A percentile compares a stretch with the other conserved stretches of the same genome.
phyloP scores from a whole-genome alignment of 768 basidiomycete genomes.

The Pleurotus platypus region DNA sequence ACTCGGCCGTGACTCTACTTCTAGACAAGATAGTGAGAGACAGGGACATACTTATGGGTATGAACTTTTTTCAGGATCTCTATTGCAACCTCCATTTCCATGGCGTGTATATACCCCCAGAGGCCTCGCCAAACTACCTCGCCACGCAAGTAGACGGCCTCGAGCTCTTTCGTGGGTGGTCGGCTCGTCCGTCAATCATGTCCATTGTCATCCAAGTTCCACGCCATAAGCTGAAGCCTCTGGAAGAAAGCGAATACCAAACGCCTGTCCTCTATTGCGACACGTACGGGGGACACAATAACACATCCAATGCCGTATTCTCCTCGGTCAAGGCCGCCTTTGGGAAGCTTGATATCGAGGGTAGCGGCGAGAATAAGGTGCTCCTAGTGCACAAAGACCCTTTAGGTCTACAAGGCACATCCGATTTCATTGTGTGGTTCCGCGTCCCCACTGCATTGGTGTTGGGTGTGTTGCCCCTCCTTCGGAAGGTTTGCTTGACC shows the following conservation, averaged over 20 bases:
- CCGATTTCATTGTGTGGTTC: constrained; percentile 23
- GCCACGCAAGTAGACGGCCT: background rate
- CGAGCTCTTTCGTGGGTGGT: constrained; percentile 28
- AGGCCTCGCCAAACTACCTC: background rate
- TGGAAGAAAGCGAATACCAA: constrained; percentile 20
- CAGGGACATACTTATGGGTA: constrained; percentile 22
- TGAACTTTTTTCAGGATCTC: constrained; percentile 34
- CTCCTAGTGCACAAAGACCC: constrained; percentile 20
- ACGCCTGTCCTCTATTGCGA: constrained; percentile 24
- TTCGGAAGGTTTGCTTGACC: constrained; percentile 14
- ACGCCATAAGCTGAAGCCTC: constrained; percentile 19
- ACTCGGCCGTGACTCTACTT: constrained; percentile 23
- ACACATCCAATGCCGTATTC: constrained; percentile 19
- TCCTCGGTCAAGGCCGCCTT: constrained; percentile 20
- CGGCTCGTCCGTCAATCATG: constrained; percentile 31
- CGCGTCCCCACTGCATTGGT: constrained; percentile 23
- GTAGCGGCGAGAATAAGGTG: constrained; percentile 12
- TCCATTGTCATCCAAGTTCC: constrained; percentile 34
- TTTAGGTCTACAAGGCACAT: constrained; percentile 18
- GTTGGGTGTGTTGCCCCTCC: constrained; percentile 12
- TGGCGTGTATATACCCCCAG: constrained; percentile 19
- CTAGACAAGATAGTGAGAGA: constrained; percentile 19
- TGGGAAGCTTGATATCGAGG: constrained; percentile 15
- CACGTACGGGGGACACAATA: constrained; percentile 13
- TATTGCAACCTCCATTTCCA: constrained; percentile 30